These are phyloP conservation scores for Trebouxia sp. DNA, from an alignment of 139 green algal genomes.

Conservation along the genomic window DNA sequence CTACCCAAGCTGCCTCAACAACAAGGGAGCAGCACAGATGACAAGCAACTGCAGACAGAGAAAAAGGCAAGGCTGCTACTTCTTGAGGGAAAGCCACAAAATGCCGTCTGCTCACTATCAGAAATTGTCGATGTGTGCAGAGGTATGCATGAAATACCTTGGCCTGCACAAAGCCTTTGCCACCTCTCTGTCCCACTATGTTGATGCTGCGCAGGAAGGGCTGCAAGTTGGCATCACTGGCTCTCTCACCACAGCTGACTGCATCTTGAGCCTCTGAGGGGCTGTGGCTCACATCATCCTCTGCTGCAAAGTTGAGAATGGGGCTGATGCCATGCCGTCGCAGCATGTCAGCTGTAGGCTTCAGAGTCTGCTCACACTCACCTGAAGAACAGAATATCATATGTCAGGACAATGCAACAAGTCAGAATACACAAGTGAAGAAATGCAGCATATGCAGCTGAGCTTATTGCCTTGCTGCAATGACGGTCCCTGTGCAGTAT, in stretches of 20 bases:
- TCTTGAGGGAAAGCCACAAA: no score
- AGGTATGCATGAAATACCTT: conserved; percentile 49
- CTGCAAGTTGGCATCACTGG: background rate
- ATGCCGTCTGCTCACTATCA: no score
- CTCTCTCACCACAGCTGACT: background rate
- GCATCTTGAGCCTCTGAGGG: conserved; percentile 22
- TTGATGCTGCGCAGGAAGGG: conserved; percentile 61
- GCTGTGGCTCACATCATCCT: conserved; percentile 46
- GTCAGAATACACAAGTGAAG: no score
- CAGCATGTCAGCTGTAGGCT: conserved; percentile 51
- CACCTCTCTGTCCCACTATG: conserved; percentile 49
- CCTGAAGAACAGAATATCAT: conserved; percentile 38
- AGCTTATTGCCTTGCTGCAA: no score
- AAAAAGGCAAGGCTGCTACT: no score
- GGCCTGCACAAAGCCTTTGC: conserved; percentile 69
- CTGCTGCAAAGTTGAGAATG: conserved; percentile 68
- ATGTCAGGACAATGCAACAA: no score
- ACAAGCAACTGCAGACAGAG: no score
- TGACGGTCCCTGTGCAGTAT: no score
- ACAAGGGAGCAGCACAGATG: no score
- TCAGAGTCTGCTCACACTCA: conserved; percentile 55
- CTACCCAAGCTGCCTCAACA: no score
- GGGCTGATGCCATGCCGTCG: conserved; percentile 41
- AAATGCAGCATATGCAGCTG: no score
- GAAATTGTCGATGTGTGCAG: no score